Evolutionary conservation across 2,329 filamentous ascomycete species (phyloP), one percentile per base, ranked within the genome.

Genomic region (Colletotrichum echinochloae): DNA sequence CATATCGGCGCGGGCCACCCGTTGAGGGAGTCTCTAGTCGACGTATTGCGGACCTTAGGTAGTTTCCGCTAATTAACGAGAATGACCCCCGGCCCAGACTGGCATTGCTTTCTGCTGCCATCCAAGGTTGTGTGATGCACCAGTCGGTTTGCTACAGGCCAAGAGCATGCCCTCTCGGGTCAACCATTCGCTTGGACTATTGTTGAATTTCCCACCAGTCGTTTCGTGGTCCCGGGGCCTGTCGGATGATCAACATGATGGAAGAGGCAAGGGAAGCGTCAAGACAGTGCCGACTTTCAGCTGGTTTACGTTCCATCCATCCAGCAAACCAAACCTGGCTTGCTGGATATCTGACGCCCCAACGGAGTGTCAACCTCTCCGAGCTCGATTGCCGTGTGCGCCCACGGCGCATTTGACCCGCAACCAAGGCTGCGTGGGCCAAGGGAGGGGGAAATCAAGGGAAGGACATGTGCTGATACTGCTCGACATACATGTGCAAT

Each of bases 21-120:
- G 16, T 72, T 88, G 52, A 73, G 75, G 44, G 83, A 84, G 63
- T 79, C 80, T 2, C 76, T 89, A 60, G 82, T 84, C 18, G 86
- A 89, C 75, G 84, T 85, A 23, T 67, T 80, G 23, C 51, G 65
- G 26, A 81, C 80, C 5, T 39, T 84, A 51, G 70, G 66, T n/a
- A 70, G 60, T 2, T 55, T 81, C 54, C 49, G 59, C 8, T 75
- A 60, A 16, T 41, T 18, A 14, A 18, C n/a, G n/a, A 39, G n/a
- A 56, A 37, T 26, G 3, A 26, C 7, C 5, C 5, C 9, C 20
- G 18, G 11, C 6, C 12, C n/a, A 18, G 8, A n/a, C 6, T 26
- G 8, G n/a, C 14, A n/a, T 37, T 14, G n/a, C 16, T 18, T 4
- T 23, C 52, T 26, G n/a, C n/a, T 11, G 20, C n/a, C 12, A 37